Evolutionary conservation across 192 early-diverging fungal species (phyloP), one percentile per base, ranked within the genome.

Genomic region (Backusella macrospora): DNA sequence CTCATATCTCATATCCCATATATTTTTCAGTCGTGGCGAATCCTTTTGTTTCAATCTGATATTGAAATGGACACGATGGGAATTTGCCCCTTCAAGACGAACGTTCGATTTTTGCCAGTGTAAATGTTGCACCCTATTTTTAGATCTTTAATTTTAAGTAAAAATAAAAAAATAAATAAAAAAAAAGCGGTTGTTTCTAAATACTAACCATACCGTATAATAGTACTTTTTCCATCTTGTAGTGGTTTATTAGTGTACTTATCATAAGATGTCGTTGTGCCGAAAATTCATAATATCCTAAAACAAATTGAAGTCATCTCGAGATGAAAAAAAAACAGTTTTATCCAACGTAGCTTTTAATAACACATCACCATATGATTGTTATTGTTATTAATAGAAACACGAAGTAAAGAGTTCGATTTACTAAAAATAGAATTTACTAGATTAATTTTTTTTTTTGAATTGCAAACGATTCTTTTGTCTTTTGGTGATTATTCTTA

Each of bases 21-120:
- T 80, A 82, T 70, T 83, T 86, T 47, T 86, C 87, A 46, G 87
- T 83, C 69, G 87, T 89, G 26, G 85, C 87, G 83, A 89, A 86
- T 1, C 85, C 87, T 78, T 87, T 82, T 48, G 83, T 87, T 71
- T 87, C 86, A 8, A 89, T 83, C 44, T 86, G 82, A 72, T 89
- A 82, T 71, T 87, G 81, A 44, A 86, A 87, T 38, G 81, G 62
- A 77, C 71, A 86, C 0, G 86, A 65, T 13, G 86, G 86, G 39
- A 89, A 21, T 78, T 84, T 18, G 85, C 85, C 26, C 87, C 88
- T 59, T 82, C 84, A 26, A 86, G 83, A 55, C 87, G 87, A 16
- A 84, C 86, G 29, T 80, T 72, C 2, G 84, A 82, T 48, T 85
- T 85, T 85, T 40, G 86, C 85, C 39, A 87, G 73, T 4, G 81